These are phyloP conservation scores for Fistulifera solaris DNA, from an alignment of 108 stramenopile species.

Conservation along the genomic window DNA sequence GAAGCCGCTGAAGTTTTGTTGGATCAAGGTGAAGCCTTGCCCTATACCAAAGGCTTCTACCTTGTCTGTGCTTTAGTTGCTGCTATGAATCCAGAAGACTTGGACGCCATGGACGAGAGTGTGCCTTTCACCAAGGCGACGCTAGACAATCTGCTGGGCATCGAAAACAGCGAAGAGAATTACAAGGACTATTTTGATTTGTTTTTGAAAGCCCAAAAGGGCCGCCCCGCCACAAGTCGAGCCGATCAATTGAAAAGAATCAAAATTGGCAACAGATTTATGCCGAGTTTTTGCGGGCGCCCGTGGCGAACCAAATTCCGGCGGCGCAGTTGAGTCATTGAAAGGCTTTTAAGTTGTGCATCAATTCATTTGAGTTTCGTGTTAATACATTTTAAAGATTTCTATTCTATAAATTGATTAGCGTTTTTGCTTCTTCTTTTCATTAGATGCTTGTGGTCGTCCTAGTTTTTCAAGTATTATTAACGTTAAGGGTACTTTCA, in stretches of 20 bases:
- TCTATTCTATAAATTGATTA: no score
- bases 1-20: constrained; percentile 31
- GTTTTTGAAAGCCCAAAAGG: constrained; percentile 25
- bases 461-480: no score
- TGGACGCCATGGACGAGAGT: constrained; percentile 55
- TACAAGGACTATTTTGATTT: constrained; percentile 38
- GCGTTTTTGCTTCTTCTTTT: no score
- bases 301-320: constrained; percentile 25
- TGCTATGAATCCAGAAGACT: constrained; percentile 42
- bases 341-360: no score
- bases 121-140: constrained; percentile 45
- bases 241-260: constrained; percentile 26
- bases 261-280: constrained; percentile 15
- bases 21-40: constrained; percentile 49
- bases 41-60: constrained; percentile 42
- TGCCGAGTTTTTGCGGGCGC: constrained; percentile 22
- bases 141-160: constrained; percentile 41
- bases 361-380: no score
- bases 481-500: no score
- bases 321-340: constrained; percentile 19
- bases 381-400: no score
- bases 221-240: constrained; percentile 9
- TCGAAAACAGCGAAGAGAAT: constrained; percentile 19
- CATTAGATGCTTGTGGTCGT: no score
- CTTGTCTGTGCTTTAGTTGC: constrained; percentile 33